Percentiles rank a stretch among this genome's conserved stretches.
Conservation (phyloP, 495 filamentous ascomycete species). For the Aspergillus nidulans region DNA sequence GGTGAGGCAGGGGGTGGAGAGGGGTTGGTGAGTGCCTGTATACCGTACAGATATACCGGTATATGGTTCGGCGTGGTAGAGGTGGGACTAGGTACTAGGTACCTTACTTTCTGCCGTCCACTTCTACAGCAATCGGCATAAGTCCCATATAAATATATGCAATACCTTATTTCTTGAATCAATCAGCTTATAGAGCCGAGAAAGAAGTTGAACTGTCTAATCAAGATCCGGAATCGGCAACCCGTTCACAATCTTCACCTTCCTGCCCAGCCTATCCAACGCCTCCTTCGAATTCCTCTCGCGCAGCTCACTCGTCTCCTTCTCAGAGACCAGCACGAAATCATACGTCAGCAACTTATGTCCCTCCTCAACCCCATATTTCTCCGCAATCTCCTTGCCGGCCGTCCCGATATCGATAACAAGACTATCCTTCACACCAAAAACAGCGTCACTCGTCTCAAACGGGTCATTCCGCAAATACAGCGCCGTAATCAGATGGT, state of each 20-base stretch:
- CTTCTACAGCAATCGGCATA: no score
- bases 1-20: background rate
- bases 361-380: constrained; percentile 53
- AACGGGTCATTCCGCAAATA: constrained; percentile 83
- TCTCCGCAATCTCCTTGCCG: constrained; percentile 52
- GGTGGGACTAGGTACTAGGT: no score
- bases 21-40: background rate
- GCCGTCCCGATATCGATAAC: constrained; percentile 67
- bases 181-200: no score
- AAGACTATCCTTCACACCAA: constrained; percentile 84
- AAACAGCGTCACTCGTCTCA: constrained; percentile 87
- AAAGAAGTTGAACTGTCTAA: constrained; percentile 19
- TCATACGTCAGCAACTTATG: constrained; percentile 56
- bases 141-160: no score
- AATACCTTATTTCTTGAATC: no score
- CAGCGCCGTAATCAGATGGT: constrained; percentile 84
- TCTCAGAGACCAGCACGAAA: constrained; percentile 73
- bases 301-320: constrained; percentile 63
- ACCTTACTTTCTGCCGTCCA: no score
- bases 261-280: constrained; percentile 64
- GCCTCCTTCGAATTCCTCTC: constrained; percentile 68
- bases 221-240: constrained; percentile 77
- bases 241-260: constrained; percentile 74
- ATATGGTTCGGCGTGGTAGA: no score
- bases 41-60: no score